These are phyloP conservation scores for Leccinum subgranulosum DNA, from an alignment of 768 basidiomycete genomes.

Conservation along the genomic window DNA sequence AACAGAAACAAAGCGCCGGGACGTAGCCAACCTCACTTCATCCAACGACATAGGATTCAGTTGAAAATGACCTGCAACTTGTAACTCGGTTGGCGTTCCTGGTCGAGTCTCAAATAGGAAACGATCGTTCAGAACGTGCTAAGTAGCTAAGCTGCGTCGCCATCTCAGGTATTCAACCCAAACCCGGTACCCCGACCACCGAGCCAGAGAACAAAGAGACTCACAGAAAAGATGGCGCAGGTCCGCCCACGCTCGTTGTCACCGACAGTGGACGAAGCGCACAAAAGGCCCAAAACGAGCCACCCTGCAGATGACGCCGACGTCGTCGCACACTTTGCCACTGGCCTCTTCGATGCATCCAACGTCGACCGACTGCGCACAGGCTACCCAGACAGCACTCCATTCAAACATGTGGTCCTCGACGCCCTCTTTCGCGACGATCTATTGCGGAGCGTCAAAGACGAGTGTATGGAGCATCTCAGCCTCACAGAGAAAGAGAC, in stretches of 20 bases:
- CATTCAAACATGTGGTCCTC: conserved; percentile 82
- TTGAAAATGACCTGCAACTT: background rate
- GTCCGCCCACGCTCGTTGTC: conserved; percentile 47
- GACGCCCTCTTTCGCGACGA: conserved; percentile 82
- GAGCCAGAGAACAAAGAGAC: background rate
- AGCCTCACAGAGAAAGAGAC: conserved; percentile 94
- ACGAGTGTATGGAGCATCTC: conserved; percentile 77
- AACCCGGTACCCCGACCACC: background rate
- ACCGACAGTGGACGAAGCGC: conserved; percentile 28
- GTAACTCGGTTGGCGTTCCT: background rate
- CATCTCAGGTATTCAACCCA: no score
- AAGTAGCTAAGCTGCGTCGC: no score
- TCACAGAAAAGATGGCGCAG: conserved; percentile 37
- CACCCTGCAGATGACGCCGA: conserved; percentile 26
- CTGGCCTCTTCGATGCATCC: conserved; percentile 54
- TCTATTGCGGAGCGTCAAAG: conserved; percentile 74
- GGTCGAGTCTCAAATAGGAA: background rate
- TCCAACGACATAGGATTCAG: background rate
- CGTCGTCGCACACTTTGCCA: conserved; percentile 18
- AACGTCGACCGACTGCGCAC: conserved; percentile 54
- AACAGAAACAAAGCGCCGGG: background rate
- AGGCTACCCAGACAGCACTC: conserved; percentile 55
- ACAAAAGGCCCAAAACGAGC: conserved; percentile 38
- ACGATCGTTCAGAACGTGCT: background rate
- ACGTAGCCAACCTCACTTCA: background rate